phyloP scores from a whole-genome alignment of 106 monocot species.

The Posidonia australis region DNA sequence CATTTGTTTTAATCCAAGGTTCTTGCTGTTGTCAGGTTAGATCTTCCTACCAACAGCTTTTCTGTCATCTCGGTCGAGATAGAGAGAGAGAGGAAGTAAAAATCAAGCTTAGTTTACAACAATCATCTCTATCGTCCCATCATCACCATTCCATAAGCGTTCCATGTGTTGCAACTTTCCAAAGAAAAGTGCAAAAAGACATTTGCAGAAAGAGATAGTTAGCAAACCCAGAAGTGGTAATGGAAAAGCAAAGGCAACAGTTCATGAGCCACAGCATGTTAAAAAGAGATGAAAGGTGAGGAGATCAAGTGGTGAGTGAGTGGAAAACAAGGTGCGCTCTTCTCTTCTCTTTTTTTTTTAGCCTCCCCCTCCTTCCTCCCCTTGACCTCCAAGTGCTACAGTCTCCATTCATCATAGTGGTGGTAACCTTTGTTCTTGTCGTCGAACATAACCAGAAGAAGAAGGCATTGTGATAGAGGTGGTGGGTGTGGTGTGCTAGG shows the following conservation, averaged over 20 bases:
- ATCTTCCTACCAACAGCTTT: neutral
- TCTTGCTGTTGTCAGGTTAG: neutral
- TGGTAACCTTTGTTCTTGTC: neutral
- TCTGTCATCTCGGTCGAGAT: neutral
- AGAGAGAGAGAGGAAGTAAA: neutral
- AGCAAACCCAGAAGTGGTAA: slow-evolving; percentile 22
- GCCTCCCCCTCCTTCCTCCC: too few relatives aligned
- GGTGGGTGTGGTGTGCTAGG: neutral
- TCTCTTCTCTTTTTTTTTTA: neutral
- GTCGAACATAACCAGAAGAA: neutral
- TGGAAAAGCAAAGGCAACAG: slow-evolving; percentile 27
- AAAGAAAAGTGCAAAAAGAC: neutral
- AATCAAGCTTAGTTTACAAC: neutral
- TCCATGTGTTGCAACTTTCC: neutral
- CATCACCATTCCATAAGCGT: neutral
- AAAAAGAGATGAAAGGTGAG: slow-evolving; percentile 8
- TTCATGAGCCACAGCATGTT: neutral
- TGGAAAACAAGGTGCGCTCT: neutral
- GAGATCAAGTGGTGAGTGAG: slow-evolving; percentile 12
- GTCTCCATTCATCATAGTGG: too few relatives aligned
- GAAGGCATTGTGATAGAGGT: slow-evolving; percentile 1
- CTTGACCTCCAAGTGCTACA: too few relatives aligned
- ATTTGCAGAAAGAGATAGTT: slow-evolving; percentile 17
- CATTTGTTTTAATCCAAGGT: too few relatives aligned
- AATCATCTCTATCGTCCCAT: neutral